A percentile compares a stretch with the other conserved stretches of the same genome.
phyloP scores from a whole-genome alignment of 169 alveolate genomes.

The Plasmodium relictum region DNA sequence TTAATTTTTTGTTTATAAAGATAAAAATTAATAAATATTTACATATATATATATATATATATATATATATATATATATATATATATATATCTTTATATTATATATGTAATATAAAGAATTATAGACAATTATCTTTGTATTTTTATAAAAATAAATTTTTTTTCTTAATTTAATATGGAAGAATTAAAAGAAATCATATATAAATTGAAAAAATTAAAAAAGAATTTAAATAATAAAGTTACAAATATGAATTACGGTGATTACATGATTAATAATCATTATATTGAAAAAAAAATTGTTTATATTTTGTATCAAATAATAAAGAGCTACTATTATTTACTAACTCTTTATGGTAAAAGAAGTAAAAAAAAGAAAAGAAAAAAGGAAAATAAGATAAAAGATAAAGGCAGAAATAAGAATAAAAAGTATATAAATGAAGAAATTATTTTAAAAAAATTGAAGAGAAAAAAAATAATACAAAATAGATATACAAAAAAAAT shows the following conservation, averaged over 20 bases:
- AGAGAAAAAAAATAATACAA: constrained; percentile 22
- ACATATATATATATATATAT: too few relatives aligned
- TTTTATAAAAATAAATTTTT: too few relatives aligned
- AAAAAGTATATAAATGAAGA: not conserved
- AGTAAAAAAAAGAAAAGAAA: not conserved
- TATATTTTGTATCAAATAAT: constrained; percentile 19
- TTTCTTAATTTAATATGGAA: not conserved
- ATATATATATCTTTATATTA: too few relatives aligned
- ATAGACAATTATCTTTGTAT: too few relatives aligned
- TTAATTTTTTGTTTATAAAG: too few relatives aligned
- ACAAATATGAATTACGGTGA: not conserved
- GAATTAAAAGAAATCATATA: not conserved
- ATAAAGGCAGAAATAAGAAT: not conserved
- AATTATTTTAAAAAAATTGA: not conserved
- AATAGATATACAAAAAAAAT: constrained; percentile 4
- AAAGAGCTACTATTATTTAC: constrained; percentile 17
- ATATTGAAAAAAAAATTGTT: constrained; percentile 26
- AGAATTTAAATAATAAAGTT: not conserved
- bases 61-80: too few relatives aligned
- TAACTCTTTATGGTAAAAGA: not conserved
- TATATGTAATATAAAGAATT: too few relatives aligned
- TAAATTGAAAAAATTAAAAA: not conserved
- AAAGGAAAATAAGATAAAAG: not conserved
- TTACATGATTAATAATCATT: not conserved
- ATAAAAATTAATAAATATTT: too few relatives aligned